Base-by-base conservation (phyloP, 129 eudicot genomes). In the Pittosporum tobira region DNA sequence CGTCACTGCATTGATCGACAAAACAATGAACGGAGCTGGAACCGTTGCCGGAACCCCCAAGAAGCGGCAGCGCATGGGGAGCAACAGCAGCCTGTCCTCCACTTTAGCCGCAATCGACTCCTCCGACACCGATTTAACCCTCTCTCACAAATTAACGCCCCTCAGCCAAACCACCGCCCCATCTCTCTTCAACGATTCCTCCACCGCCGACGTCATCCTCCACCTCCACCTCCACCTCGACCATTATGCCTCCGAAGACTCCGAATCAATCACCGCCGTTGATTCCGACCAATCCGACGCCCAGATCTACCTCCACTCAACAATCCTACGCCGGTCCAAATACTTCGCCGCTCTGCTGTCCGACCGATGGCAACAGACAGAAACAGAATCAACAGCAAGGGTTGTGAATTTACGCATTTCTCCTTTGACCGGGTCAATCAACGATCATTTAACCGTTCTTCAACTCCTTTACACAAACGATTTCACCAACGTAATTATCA, bases 141-240 rank as follows among this genome's bases (percentile, higher is more conserved):
- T 65, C 48, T 60, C 85, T 1, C 88, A 54, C 64, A 74, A 73
- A 58, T 61, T 75, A n/a, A 12, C 40, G 14, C 7, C 19, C 22
- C 69, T 70, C 61, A 75, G 77, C 55, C 80, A 77, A 45, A 45
- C 80, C 15, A 71, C 75, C 47, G 59, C 86, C 1, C 66, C 40
- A 9, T 34, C 1, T 34, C n/a, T 53, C 18, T 89, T 85, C 76
- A 83, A 86, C 51, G 95, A 90, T 25, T 36, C 78, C 26, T 45
- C 80, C 70, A 61, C 95, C 75, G 88, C 94, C 22, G 98, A 90
- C 77, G 84, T 86, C 68, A 57, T 85, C 73, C 88, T 90, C 71
- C 79, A 79, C 30, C 82, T 90, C 71, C 79, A 79, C 30, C 82
- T 84, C 30, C 73, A 66, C 65, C 64, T 78, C 26, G 93, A 77